phyloP scores from a whole-genome alignment of 2,329 filamentous ascomycete genomes.

The Cladosporium sp. region DNA sequence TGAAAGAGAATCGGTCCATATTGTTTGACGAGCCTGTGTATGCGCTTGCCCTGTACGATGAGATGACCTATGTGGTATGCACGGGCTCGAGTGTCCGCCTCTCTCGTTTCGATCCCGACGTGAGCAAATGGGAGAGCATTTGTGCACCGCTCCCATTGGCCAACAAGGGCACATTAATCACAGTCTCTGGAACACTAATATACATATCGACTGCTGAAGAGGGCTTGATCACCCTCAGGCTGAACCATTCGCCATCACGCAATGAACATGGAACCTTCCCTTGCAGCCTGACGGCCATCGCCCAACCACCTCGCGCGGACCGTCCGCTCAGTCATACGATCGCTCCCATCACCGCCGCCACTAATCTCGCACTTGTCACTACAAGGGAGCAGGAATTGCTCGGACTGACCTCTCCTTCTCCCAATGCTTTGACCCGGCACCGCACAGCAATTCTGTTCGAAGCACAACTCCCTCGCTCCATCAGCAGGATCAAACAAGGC shows the following conservation, averaged over 20 bases:
- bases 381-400: constrained; percentile 31
- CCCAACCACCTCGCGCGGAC: constrained; percentile 26
- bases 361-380: constrained; percentile 24
- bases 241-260: constrained; percentile 37
- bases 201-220: constrained; percentile 57
- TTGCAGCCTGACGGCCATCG: constrained; percentile 31
- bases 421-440: background rate
- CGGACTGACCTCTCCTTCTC: constrained; percentile 26
- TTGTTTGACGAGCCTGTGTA: constrained; percentile 53
- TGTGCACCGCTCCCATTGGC: constrained; percentile 35
- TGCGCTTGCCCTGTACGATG: constrained; percentile 56
- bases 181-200: constrained; percentile 48
- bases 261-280: constrained; percentile 35
- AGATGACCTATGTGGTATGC: constrained; percentile 56
- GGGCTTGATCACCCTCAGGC: constrained; percentile 52
- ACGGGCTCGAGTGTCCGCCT: constrained; percentile 45
- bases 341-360: constrained; percentile 4
- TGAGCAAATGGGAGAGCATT: constrained; percentile 31
- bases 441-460: constrained; percentile 38
- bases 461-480: constrained; percentile 42
- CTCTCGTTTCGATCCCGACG: constrained; percentile 38
- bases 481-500: constrained; percentile 54
- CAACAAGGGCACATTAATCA: constrained; percentile 50
- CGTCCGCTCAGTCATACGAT: constrained; percentile 27
- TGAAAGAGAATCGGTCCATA: constrained; percentile 47